phyloP scores from a whole-genome alignment of 371 early-diverging fungal species.

The Actinomortierella ambigua region DNA sequence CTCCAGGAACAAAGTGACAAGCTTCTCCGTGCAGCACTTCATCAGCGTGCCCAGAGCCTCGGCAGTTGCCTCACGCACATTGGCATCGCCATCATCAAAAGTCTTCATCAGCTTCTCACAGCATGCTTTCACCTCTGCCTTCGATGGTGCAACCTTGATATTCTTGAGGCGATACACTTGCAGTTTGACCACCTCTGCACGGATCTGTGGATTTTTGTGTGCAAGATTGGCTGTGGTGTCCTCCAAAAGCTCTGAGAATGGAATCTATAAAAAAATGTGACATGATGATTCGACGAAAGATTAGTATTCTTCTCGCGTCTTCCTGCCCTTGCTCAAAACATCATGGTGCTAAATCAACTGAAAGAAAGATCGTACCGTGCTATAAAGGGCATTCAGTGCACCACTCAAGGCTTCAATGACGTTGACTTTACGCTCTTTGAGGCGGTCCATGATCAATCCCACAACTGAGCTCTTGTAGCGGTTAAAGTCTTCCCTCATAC shows the following conservation, averaged over 20 bases:
- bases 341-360: background rate
- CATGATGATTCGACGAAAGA: background rate
- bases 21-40: constrained; percentile 84
- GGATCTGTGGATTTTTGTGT: constrained; percentile 95
- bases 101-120: constrained; percentile 76
- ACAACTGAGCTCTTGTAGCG: constrained; percentile 76
- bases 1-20: constrained; percentile 74
- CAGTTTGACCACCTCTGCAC: constrained; percentile 75
- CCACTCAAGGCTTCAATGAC: constrained; percentile 83
- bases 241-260: constrained; percentile 66
- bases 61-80: constrained; percentile 86
- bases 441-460: constrained; percentile 81
- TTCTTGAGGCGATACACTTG: constrained; percentile 73
- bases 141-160: constrained; percentile 70
- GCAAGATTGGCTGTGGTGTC: constrained; percentile 68
- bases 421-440: constrained; percentile 92
- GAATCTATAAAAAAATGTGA: constrained; percentile 23
- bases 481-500: constrained; percentile 79
- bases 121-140: constrained; percentile 78
- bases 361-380: constrained; percentile 51
- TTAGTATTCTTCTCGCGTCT: background rate
- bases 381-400: constrained; percentile 86
- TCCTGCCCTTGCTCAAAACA: background rate
- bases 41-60: constrained; percentile 92
- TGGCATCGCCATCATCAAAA: constrained; percentile 86